Evolutionary conservation across 805 yeast genomes (phyloP).

Genomic region (Candida hispaniensis): DNA sequence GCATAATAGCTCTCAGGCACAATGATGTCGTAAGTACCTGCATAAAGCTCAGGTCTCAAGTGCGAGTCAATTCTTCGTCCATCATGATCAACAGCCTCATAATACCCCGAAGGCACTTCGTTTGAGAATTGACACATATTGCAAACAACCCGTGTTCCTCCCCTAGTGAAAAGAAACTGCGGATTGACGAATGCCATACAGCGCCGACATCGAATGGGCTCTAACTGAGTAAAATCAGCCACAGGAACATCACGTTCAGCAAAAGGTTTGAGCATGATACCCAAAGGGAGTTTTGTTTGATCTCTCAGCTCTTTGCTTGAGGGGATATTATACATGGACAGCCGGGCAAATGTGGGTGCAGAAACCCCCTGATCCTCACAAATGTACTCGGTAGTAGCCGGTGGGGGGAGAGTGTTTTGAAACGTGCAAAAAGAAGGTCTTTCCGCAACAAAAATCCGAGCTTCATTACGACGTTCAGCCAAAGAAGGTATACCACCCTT

Average conservation of each 20-base stretch:
- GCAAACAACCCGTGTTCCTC: slow-evolving; percentile 59
- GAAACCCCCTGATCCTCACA: slow-evolving; percentile 78
- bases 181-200: slow-evolving; percentile 90
- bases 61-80: slow-evolving; percentile 55
- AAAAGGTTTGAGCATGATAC: slow-evolving; percentile 74
- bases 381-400: slow-evolving; percentile 58
- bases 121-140: slow-evolving; percentile 78
- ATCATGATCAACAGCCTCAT: slow-evolving; percentile 47
- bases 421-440: slow-evolving; percentile 52
- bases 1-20: slow-evolving; percentile 67
- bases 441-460: slow-evolving; percentile 28
- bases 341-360: slow-evolving; percentile 65
- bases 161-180: slow-evolving; percentile 52
- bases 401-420: slow-evolving; percentile 72
- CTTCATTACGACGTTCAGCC: slow-evolving; percentile 29
- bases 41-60: slow-evolving; percentile 62
- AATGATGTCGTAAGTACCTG: slow-evolving; percentile 75
- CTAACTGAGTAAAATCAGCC: slow-evolving; percentile 49
- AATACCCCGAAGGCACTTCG: slow-evolving; percentile 55
- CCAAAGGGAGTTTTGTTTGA: slow-evolving; percentile 68
- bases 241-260: slow-evolving; percentile 57
- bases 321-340: slow-evolving; percentile 78
- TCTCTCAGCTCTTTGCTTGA: slow-evolving; percentile 55
- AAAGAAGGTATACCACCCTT: slow-evolving; percentile 28
- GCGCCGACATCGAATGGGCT: slow-evolving; percentile 83